Evolutionary conservation across 176 grass and related monocot species (phyloP), one percentile per base, ranked within the genome.

Genomic region (Lolium multiflorum): DNA sequence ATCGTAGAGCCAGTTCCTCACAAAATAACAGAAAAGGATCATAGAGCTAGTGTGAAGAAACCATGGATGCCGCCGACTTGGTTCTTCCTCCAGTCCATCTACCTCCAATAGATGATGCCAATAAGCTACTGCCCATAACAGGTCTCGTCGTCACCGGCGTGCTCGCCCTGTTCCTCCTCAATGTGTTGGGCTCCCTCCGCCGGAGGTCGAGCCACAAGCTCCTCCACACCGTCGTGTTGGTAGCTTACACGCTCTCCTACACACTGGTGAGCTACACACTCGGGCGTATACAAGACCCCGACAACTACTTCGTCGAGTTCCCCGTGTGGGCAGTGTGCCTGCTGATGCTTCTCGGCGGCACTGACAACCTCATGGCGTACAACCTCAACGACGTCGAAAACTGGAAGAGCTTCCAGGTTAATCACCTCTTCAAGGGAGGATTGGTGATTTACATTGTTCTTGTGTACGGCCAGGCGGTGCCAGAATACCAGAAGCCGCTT

Each of bases 321-420:
- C 11, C 38, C 11, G 6, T 79, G 57, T 79, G 77, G 77, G 77
- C 77, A 0, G 77, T 80, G 77, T 80, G 60, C 77, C 12, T 80
- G 11, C 77, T 80, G 4, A 58, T 80, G n/a, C 38, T 80, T 59
- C 58, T 80, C 12, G 41, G 77, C 1, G 43, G 39, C 77, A 47
- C 77, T 0, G 77, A 80, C 57, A 25, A 1, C 39, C 58, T 80
- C 13, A 80, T 59, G 57, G 44, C 44, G 8, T 46, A 9, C 44
- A 46, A 46, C 44, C 44, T 46, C 44, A 7, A 46, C 44, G 44
- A 46, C 6, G 44, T 46, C 44, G 44, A 46, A 1, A 46, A 46
- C 8, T 46, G 44, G 44, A 46, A 46, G 44, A 46, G 44, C 7
- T 46, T 46, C 44, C 44, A 46, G 1, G 1, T 46, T 6, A 46